Base-by-base conservation (phyloP, 441 rosid species). In the Populus tomentosa region DNA sequence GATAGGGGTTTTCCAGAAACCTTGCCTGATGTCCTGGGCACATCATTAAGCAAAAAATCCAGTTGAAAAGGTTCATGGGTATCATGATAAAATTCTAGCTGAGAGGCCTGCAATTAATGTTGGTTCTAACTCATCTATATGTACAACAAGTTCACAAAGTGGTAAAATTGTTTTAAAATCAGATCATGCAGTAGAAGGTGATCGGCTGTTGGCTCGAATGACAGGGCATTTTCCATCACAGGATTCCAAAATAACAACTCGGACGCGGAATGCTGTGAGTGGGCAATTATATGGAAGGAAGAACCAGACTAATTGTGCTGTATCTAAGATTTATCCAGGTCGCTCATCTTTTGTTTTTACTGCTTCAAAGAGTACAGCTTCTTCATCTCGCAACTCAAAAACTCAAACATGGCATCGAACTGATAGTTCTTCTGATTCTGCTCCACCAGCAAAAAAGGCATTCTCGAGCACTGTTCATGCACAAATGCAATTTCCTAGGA, bases 401-500 rank as follows among this genome's bases (percentile, higher is more conserved):
- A 86, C 82, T 67, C 85, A 86, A 78, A 91, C 95, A 74, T 96
- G 99, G 98, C 92, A 81, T 75, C 90, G 99, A 75, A 79, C 80
- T 35, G 80, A 85, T 65, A 82, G 69, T 80, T 42, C 83, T 65
- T 82, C 88, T 72, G 61, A 84, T 70, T 78, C 84, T 75, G 36
- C 87, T 70, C 35, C 70, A 23, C 82, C 80, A 21, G 83, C 87
- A 80, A 82, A 78, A 77, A 89, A 88, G 81, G 83, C 88, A 80
- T 75, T 81, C 70, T 74, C 80, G 40, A 80, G 77, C 42, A 73
- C 75, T 76, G 75, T 82, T 83, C 82, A 87, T 83, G 72, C 80
- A n/a, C 90, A 78, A 78, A 82, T 75, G 78, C 91, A 82, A 74
- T 40, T 82, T 65, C 81, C 88, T 3, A 85, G 77, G 70, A 86